Evolutionary conservation across 202 grass and related monocot genomes (phyloP), one percentile per base, ranked within the genome.

Genomic region (Carex sylvatica): DNA sequence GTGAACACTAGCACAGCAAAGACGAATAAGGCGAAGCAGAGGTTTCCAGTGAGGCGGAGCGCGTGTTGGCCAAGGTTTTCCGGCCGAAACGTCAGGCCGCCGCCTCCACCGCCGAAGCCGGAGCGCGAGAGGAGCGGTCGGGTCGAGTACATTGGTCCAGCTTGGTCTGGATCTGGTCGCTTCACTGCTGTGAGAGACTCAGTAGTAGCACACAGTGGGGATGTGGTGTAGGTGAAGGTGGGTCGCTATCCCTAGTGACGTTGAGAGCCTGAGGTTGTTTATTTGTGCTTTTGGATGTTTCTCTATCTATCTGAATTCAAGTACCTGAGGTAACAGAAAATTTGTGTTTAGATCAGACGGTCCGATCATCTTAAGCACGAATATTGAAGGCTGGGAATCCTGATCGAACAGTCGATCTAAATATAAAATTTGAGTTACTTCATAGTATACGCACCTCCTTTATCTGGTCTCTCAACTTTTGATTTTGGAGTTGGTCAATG

Each of bases 11-110:
- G 87, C 74, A 98, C 94, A 0, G 87, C 92, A 42, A 89, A 79
- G 59, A 94, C 90, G 88, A 98, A 94, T 81, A 93, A 78, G 35
- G 85, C 88, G 88, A 98, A 98, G 59, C 91, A 89, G 74, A 98
- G 87, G 80, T 94, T 98, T 76, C 90, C 90, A n/a, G 88, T 86
- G 19, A 86, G 61, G 42, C 87, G 91, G 84, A 88, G 86, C 82
- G 82, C 68, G 3, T 83, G 83, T 66, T 88, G 92, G 23, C 90
- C 83, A 35, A 91, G 89, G 46, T 80, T 83, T 59, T 78, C 68
- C 52, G 74, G 84, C 1, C 89, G 86, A 49, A 86, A 82, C 82
- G 76, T 85, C 61, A 31, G 12, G 54, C 18, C 83, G 77, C 84
- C 74, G 63, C 70, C 62, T 26, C 55, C 81, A 78, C 85, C 80